Evolutionary conservation across 2,329 filamentous ascomycete genomes (phyloP).

Genomic region (Dendrostoma leiphaemia): DNA sequence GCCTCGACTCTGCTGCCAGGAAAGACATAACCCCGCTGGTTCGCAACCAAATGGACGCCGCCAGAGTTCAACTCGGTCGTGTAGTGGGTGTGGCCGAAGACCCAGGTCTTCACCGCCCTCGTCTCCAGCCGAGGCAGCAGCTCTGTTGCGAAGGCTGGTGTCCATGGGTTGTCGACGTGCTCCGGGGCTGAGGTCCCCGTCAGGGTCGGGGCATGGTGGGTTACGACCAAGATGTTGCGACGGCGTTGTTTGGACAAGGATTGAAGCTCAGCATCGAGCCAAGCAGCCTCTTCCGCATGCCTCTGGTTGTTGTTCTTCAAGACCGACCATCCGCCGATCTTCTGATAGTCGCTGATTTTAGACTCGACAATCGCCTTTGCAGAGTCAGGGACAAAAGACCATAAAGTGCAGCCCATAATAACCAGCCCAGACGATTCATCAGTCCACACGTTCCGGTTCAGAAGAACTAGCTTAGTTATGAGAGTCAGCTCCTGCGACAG

Average conservation of each 20-base stretch:
- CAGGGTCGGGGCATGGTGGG: conserved; percentile 56
- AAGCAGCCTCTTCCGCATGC: conserved; percentile 48
- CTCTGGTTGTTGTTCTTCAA: conserved; percentile 16
- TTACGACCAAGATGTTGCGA: conserved; percentile 46
- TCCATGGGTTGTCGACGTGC: conserved; percentile 38
- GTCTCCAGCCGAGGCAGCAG: conserved; percentile 46
- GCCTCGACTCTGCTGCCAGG: conserved; percentile 20
- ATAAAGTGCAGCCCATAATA: conserved; percentile 53
- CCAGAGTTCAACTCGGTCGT: conserved; percentile 33
- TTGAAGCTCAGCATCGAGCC: conserved; percentile 43
- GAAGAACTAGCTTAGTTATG: conserved; percentile 36
- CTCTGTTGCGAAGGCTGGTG: background rate
- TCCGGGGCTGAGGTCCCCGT: no score
- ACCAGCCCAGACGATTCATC: no score
- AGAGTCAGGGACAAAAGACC: conserved; percentile 46
- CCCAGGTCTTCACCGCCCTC: conserved; percentile 34
- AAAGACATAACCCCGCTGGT: conserved; percentile 43
- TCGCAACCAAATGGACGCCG: conserved; percentile 39
- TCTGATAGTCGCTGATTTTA: conserved; percentile 38
- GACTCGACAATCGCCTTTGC: conserved; percentile 42
- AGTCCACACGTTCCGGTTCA: conserved; percentile 42
- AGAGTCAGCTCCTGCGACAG: conserved; percentile 39
- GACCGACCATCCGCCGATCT: conserved; percentile 47
- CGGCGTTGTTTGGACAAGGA: conserved; percentile 39
- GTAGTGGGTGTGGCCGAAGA: conserved; percentile 50